Percentiles rank a stretch among this genome's conserved stretches.
Evolutionary conservation across 352 stramenopile genomes (phyloP).

Genomic region (Pythium sp.): DNA sequence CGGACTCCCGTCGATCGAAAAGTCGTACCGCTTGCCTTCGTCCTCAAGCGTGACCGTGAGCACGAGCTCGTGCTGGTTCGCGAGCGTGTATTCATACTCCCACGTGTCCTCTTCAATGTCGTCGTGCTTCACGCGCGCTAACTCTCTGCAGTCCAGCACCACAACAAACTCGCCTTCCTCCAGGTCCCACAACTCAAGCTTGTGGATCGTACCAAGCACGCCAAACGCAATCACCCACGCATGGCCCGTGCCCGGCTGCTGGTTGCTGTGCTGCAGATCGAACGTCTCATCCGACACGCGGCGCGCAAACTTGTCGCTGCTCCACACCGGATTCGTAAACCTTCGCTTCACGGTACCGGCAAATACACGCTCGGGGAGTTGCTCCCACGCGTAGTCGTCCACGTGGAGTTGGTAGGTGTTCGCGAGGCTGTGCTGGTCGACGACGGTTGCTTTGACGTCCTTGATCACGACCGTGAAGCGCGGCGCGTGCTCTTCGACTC

Average conservation of each 20-base stretch:
- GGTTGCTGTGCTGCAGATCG: constrained; percentile 37
- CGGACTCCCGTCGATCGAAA: constrained; percentile 70
- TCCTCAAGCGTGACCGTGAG: constrained; percentile 64
- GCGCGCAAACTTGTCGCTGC: constrained; percentile 73
- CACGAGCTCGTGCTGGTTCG: constrained; percentile 67
- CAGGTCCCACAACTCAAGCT: constrained; percentile 69
- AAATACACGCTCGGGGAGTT: constrained; percentile 54
- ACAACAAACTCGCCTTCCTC: constrained; percentile 76
- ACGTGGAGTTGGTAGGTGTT: constrained; percentile 71
- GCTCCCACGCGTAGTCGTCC: constrained; percentile 63
- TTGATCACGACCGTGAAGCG: constrained; percentile 68
- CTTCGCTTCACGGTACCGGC: constrained; percentile 21
- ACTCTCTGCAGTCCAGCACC: constrained; percentile 64
- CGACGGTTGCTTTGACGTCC: constrained; percentile 68
- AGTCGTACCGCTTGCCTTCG: constrained; percentile 66
- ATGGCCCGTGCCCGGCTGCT: constrained; percentile 40
- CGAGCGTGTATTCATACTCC: constrained; percentile 71
- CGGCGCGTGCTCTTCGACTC: constrained; percentile 32
- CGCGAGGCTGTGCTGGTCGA: constrained; percentile 65
- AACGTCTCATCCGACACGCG: constrained; percentile 56
- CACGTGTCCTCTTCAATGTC: constrained; percentile 65
- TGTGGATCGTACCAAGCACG: constrained; percentile 68
- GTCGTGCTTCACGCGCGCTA: constrained; percentile 55
- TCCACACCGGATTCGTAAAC: constrained; percentile 57
- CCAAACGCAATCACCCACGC: constrained; percentile 87